These are phyloP conservation scores for Neonectria coccinea DNA, from an alignment of 2,329 filamentous ascomycete genomes.

Conservation along the genomic window DNA sequence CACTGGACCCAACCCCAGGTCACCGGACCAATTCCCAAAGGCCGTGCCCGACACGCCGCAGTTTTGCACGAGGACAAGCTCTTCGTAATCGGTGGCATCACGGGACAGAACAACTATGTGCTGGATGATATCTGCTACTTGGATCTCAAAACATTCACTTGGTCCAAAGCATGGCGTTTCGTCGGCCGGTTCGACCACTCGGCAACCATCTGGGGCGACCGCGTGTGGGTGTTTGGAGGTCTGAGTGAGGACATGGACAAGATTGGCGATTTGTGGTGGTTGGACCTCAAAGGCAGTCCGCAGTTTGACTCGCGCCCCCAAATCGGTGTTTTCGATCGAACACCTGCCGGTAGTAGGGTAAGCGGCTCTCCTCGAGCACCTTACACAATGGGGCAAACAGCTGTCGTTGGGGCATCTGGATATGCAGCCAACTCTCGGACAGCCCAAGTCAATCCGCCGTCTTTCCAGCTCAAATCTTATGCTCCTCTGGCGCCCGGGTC, in stretches of 20 bases:
- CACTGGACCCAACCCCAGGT: constrained; percentile 96
- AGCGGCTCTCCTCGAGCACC: constrained; percentile 64
- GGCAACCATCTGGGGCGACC: constrained; percentile 90
- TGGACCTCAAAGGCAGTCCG: constrained; percentile 91
- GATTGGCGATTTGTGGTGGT: constrained; percentile 95
- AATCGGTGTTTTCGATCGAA: constrained; percentile 64
- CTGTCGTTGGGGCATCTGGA: constrained; percentile 69
- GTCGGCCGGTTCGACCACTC: constrained; percentile 95
- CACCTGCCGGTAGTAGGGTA: constrained; percentile 54
- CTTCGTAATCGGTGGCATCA: constrained; percentile 96
- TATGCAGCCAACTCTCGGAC: constrained; percentile 77
- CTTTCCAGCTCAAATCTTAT: constrained; percentile 76
- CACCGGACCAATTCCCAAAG: constrained; percentile 85
- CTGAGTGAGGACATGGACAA: constrained; percentile 97
- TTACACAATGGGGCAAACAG: constrained; percentile 62
- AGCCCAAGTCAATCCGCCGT: constrained; percentile 74
- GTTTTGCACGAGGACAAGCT: constrained; percentile 96
- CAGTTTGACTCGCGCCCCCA: constrained; percentile 80
- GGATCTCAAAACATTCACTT: constrained; percentile 96
- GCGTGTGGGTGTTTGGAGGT: constrained; percentile 96
- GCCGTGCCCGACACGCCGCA: constrained; percentile 91
- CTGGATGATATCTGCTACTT: constrained; percentile 97
- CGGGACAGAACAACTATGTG: constrained; percentile 90
- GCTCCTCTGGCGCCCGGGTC: constrained; percentile 88
- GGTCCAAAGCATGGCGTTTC: constrained; percentile 96